phyloP scores from a whole-genome alignment of 1,284 basidiomycete species.

The Neonothopanus nambi region DNA sequence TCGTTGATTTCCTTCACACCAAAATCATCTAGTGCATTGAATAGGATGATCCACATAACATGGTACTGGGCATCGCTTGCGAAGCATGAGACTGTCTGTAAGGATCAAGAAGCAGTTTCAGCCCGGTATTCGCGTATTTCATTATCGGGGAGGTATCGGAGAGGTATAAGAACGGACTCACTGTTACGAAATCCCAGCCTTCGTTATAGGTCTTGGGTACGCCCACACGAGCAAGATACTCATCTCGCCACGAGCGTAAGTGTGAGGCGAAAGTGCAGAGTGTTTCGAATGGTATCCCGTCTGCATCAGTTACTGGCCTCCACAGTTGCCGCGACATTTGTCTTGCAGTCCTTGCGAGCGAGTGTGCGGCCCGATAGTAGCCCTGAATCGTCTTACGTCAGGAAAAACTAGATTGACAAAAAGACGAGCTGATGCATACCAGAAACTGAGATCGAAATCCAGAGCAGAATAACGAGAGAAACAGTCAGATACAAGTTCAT shows the following conservation, averaged over 20 bases:
- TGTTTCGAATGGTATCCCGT: slow-evolving; percentile 73
- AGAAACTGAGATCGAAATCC: slow-evolving; percentile 31
- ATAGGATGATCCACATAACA: slow-evolving; percentile 83
- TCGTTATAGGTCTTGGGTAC: slow-evolving; percentile 82
- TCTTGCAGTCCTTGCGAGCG: slow-evolving; percentile 77
- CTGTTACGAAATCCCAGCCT: slow-evolving; percentile 89
- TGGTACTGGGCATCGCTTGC: slow-evolving; percentile 89
- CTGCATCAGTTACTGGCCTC: slow-evolving; percentile 70
- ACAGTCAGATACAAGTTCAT: not conserved
- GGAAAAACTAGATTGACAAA: slow-evolving; percentile 34
- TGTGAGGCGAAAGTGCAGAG: slow-evolving; percentile 58
- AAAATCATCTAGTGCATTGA: slow-evolving; percentile 80
- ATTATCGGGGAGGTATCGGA: not conserved
- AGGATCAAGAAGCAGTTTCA: slow-evolving; percentile 10
- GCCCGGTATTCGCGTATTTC: too few species aligned
- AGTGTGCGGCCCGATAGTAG: slow-evolving; percentile 77
- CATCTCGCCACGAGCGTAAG: slow-evolving; percentile 76
- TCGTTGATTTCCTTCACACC: slow-evolving; percentile 75
- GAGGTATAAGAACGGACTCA: slow-evolving; percentile 37
- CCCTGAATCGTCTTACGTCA: slow-evolving; percentile 47
- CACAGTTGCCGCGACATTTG: slow-evolving; percentile 79
- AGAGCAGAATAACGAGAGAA: not conserved
- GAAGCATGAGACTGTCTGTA: slow-evolving; percentile 52
- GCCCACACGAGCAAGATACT: slow-evolving; percentile 76
- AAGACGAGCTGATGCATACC: slow-evolving; percentile 27